phyloP scores from a whole-genome alignment of 257 asterid species.

The Solanum corneliomulleri region DNA sequence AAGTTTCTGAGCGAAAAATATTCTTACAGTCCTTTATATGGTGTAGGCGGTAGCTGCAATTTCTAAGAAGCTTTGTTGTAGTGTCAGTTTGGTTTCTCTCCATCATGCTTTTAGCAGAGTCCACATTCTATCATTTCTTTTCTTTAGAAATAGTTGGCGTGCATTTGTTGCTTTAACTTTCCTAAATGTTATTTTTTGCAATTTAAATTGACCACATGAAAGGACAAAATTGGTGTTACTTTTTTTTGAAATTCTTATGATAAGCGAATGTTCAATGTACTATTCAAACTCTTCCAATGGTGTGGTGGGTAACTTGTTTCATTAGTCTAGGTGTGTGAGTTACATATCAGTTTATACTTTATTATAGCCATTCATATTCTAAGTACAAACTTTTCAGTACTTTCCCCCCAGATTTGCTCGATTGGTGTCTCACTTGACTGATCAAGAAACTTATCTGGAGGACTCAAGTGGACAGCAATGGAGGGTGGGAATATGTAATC shows the following conservation, averaged over 20 bases:
- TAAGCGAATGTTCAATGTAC: neutral
- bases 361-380: neutral
- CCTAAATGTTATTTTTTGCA: neutral
- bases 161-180: neutral
- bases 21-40: neutral
- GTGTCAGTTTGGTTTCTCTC: neutral
- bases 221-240: neutral
- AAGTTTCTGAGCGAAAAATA: neutral
- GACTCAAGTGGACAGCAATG: slow-evolving; percentile 34
- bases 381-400: slow-evolving; percentile 31
- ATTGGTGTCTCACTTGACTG: slow-evolving; percentile 13
- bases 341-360: neutral
- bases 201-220: neutral
- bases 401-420: slow-evolving; percentile 47
- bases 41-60: neutral
- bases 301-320: neutral
- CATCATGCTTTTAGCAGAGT: neutral
- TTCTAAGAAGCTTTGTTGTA: neutral
- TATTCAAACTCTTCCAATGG: neutral
- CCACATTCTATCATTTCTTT: neutral
- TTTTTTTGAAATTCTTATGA: neutral
- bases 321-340: neutral
- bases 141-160: neutral
- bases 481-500: slow-evolving; percentile 22
- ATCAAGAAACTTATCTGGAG: slow-evolving; percentile 32